These are phyloP conservation scores for Kuraishia capsulata DNA, from an alignment of 805 yeast genomes.

Conservation along the genomic window DNA sequence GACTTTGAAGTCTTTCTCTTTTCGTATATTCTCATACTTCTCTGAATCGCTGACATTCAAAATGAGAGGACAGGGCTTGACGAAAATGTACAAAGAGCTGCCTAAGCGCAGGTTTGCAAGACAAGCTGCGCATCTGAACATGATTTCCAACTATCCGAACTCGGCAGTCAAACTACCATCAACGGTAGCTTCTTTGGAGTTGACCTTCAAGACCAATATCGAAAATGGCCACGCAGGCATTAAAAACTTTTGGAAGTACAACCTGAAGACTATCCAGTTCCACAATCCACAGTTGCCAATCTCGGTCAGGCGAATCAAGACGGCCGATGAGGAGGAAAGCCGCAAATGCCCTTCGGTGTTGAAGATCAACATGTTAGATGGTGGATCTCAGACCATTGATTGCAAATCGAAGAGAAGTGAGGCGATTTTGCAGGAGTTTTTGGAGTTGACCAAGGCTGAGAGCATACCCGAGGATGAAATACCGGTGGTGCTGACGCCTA, in stretches of 20 bases:
- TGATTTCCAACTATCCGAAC: constrained; percentile 38
- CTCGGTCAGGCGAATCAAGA: constrained; percentile 46
- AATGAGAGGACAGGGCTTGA: neutral
- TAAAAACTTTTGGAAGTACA: constrained; percentile 64
- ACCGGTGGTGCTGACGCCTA: constrained; percentile 11
- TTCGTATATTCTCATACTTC: too few relatives aligned
- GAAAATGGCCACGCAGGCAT: constrained; percentile 57
- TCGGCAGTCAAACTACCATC: constrained; percentile 29
- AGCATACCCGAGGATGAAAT: constrained; percentile 38
- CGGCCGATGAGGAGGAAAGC: constrained; percentile 30
- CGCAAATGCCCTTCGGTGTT: constrained; percentile 36
- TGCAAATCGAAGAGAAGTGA: constrained; percentile 40
- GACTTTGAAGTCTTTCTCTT: too few relatives aligned
- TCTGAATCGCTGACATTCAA: neutral
- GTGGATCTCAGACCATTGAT: constrained; percentile 34
- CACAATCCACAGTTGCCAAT: constrained; percentile 71
- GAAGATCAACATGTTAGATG: constrained; percentile 28
- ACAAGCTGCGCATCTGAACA: constrained; percentile 41
- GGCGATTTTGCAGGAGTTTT: constrained; percentile 49
- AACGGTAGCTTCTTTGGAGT: constrained; percentile 32
- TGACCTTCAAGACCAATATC: constrained; percentile 39
- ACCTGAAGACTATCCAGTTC: constrained; percentile 70
- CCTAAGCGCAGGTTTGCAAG: constrained; percentile 33
- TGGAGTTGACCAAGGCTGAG: constrained; percentile 41
- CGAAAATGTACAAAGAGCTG: constrained; percentile 17